A percentile compares a stretch with the other conserved stretches of the same genome.
Evolutionary conservation across 2,329 filamentous ascomycete species (phyloP).

Genomic region (Colletotrichum horii): DNA sequence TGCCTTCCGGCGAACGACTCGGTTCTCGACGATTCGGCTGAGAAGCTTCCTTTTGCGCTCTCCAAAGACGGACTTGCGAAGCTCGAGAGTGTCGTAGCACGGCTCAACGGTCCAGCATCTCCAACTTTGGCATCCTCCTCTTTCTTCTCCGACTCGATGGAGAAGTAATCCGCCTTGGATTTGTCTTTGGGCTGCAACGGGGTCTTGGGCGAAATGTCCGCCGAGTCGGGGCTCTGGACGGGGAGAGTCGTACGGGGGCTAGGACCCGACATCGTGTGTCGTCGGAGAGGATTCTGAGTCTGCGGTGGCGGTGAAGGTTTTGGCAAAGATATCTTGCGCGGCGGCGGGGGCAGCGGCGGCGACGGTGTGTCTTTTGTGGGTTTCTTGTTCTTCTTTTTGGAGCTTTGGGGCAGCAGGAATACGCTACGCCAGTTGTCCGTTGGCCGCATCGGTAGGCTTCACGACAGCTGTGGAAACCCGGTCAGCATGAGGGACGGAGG

Average conservation of each 20-base stretch:
- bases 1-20: neutral
- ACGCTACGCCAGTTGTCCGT: slow-evolving; percentile 20
- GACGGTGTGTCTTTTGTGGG: neutral
- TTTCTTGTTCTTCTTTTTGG: slow-evolving; percentile 17
- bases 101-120: neutral
- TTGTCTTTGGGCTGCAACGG: slow-evolving; percentile 25
- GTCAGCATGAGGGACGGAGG: slow-evolving; percentile 10
- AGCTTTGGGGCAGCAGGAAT: slow-evolving; percentile 15
- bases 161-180: slow-evolving; percentile 31
- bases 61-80: slow-evolving; percentile 4
- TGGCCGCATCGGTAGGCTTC: slow-evolving; percentile 7
- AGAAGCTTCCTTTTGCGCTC: slow-evolving; percentile 7
- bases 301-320: neutral
- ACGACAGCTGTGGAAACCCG: neutral
- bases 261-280: slow-evolving; percentile 15
- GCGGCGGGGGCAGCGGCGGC: neutral
- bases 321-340: neutral
- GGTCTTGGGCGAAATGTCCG: slow-evolving; percentile 48
- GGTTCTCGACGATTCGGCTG: slow-evolving; percentile 1
- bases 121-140: neutral
- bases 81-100: slow-evolving; percentile 14
- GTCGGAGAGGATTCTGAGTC: neutral
- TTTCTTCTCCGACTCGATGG: slow-evolving; percentile 7
- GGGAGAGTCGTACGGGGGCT: slow-evolving; percentile 27
- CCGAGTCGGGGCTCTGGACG: slow-evolving; percentile 40